Conservation (phyloP, 805 yeast species). For the Candida palmyrensis region DNA sequence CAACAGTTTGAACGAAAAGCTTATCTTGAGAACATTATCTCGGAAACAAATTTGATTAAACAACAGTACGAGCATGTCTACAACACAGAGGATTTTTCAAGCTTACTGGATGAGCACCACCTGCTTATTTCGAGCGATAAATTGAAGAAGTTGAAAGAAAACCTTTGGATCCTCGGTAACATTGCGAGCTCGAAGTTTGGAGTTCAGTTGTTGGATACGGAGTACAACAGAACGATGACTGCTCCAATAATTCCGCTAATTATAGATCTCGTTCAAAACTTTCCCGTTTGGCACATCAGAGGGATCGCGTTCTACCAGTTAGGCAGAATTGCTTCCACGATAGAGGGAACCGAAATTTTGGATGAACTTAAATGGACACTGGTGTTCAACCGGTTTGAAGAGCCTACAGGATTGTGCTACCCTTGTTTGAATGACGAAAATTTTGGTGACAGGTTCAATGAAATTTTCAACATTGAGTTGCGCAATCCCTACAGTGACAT, state of each 20-base stretch:
- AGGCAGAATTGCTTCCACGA: constrained; percentile 68
- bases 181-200: constrained; percentile 74
- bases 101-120: too few species aligned
- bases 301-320: constrained; percentile 76
- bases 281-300: constrained; percentile 50
- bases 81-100: neutral
- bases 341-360: constrained; percentile 77
- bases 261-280: constrained; percentile 29
- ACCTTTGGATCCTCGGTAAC: constrained; percentile 84
- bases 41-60: constrained; percentile 23
- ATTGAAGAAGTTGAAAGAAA: constrained; percentile 52
- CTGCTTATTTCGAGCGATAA: too few species aligned
- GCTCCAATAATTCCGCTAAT: constrained; percentile 40
- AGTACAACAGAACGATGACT: constrained; percentile 16
- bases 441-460: neutral
- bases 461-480: constrained; percentile 13
- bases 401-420: constrained; percentile 15
- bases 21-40: constrained; percentile 34
- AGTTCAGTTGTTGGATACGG: constrained; percentile 38
- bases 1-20: constrained; percentile 36
- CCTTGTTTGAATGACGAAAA: constrained; percentile 10
- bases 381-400: constrained; percentile 13
- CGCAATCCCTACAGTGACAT: constrained; percentile 22
- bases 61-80: constrained; percentile 4
- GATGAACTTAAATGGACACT: constrained; percentile 74